phyloP scores from a whole-genome alignment of 768 basidiomycete species.

The Gyrodon lividus region DNA sequence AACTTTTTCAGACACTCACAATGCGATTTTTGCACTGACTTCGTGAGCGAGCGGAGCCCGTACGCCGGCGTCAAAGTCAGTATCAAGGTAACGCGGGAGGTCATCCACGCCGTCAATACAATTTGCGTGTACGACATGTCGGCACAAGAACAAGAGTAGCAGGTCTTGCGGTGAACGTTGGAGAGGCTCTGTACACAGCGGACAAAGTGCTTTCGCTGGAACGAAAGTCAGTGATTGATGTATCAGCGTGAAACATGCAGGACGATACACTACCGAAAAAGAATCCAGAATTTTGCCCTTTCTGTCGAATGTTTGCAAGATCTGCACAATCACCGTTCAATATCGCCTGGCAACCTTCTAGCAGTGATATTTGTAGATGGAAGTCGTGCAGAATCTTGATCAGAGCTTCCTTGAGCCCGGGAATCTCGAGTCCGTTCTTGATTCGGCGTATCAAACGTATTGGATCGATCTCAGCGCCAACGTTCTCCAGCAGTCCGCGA shows the following conservation, averaged over 20 bases:
- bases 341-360: conserved; percentile 91
- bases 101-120: conserved; percentile 70
- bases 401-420: conserved; percentile 88
- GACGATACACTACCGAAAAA: conserved; percentile 62
- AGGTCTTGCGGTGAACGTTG: conserved; percentile 58
- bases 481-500: conserved; percentile 90
- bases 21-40: conserved; percentile 73
- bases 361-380: conserved; percentile 87
- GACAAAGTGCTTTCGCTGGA: conserved; percentile 63
- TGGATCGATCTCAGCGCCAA: conserved; percentile 94
- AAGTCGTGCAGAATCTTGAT: conserved; percentile 98
- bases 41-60: conserved; percentile 39
- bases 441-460: conserved; percentile 92
- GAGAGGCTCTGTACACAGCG: conserved; percentile 60
- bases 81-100: conserved; percentile 61
- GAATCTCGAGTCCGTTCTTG: conserved; percentile 94
- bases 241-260: neutral
- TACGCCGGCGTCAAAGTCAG: conserved; percentile 41
- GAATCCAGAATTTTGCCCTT: conserved; percentile 78
- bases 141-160: conserved; percentile 79
- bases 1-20: conserved; percentile 45
- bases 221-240: neutral
- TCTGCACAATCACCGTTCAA: conserved; percentile 79
- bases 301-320: conserved; percentile 66
- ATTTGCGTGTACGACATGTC: conserved; percentile 80